Evolutionary conservation across 176 grass and related monocot genomes (phyloP).

Genomic region (Avena insularis): DNA sequence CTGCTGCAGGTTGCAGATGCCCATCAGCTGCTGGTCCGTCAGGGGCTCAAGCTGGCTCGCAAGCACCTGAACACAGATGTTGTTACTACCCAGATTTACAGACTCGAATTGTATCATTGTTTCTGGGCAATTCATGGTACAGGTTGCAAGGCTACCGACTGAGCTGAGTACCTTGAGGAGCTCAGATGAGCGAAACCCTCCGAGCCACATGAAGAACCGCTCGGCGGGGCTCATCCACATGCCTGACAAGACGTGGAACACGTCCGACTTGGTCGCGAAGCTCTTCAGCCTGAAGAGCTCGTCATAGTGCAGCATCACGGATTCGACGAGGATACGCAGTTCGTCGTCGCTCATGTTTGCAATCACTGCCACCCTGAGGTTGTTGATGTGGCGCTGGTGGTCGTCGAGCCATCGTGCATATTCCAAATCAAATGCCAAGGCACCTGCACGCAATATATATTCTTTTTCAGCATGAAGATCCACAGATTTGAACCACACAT

Average conservation of each 20-base stretch:
- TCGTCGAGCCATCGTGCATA: conserved; percentile 94
- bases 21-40: conserved; percentile 86
- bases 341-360: conserved; percentile 65
- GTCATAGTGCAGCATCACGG: conserved; percentile 70
- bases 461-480: neutral
- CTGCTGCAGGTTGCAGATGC: conserved; percentile 86
- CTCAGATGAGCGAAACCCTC: conserved; percentile 87
- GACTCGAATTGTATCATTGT: too few species aligned
- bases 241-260: conserved; percentile 89
- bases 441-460: conserved; percentile 34
- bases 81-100: too few species aligned
- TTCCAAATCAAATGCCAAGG: conserved; percentile 76
- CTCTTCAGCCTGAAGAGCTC: conserved; percentile 79
- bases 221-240: conserved; percentile 95
- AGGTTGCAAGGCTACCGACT: neutral
- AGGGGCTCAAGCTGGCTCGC: conserved; percentile 68
- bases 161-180: conserved; percentile 57
- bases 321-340: conserved; percentile 66
- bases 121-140: neutral
- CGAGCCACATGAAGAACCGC: conserved; percentile 98
- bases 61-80: conserved; percentile 45
- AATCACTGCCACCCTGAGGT: conserved; percentile 68
- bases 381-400: conserved; percentile 74
- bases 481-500: neutral
- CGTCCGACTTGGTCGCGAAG: conserved; percentile 63